Evolutionary conservation across 225 moss, liverwort and hornwort species (phyloP).

Genomic region (Straminergon stramineum): DNA sequence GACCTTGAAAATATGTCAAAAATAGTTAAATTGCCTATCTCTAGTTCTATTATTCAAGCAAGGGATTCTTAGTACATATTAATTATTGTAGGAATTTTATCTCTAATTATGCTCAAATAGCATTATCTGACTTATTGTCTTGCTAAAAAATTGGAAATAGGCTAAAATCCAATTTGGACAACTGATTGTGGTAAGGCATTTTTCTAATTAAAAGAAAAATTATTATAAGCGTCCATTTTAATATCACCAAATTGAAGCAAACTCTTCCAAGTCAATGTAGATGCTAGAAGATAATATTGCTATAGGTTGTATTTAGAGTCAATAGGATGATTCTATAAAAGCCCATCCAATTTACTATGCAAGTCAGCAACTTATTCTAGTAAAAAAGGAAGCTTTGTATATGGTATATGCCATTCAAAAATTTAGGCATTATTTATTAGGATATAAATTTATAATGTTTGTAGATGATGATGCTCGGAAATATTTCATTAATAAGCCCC

Average conservation of each 20-base stretch:
- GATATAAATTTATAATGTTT: not conserved
- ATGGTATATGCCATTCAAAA: not conserved
- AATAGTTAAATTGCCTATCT: not conserved
- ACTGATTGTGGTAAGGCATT: not conserved
- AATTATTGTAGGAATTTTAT: no score
- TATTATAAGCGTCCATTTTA: not conserved
- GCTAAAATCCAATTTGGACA: not conserved
- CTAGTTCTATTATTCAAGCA: not conserved
- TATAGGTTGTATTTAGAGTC: not conserved
- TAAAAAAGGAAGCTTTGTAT: fast-evolving
- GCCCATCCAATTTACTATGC: not conserved
- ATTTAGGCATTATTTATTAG: not conserved
- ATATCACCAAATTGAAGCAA: not conserved
- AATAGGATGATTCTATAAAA: not conserved
- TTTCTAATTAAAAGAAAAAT: not conserved
- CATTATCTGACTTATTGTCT: no score
- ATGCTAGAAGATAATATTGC: not conserved
- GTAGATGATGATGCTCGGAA: not conserved
- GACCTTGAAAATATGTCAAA: no score
- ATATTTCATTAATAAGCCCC: not conserved
- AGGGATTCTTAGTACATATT: not conserved
- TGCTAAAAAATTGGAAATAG: not conserved
- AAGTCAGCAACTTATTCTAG: not conserved
- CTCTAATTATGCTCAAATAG: no score
- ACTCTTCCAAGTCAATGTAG: not conserved